These are phyloP conservation scores for Xylona heveae DNA, from an alignment of 495 filamentous ascomycete species.

Conservation along the genomic window DNA sequence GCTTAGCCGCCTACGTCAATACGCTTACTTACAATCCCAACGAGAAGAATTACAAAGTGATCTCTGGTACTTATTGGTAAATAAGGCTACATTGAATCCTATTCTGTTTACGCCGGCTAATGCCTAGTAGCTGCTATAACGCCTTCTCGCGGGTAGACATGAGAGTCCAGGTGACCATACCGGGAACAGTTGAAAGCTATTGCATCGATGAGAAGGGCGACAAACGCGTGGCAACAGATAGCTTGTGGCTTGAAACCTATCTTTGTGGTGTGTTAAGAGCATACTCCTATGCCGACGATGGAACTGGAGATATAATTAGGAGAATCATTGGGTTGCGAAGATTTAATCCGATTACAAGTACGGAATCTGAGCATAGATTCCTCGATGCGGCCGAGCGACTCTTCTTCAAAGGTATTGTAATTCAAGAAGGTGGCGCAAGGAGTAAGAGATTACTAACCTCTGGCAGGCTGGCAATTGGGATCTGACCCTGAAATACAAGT, in stretches of 20 bases:
- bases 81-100: not conserved
- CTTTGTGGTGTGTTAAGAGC: constrained; percentile 82
- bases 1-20: constrained; percentile 93
- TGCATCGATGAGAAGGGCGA: constrained; percentile 93
- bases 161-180: constrained; percentile 93
- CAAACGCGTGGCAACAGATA: constrained; percentile 76
- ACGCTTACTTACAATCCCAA: constrained; percentile 78
- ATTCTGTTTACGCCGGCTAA: too few relatives aligned
- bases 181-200: constrained; percentile 84
- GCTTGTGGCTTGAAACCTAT: constrained; percentile 92
- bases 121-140: constrained; percentile 75
- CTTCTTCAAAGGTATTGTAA: constrained; percentile 64
- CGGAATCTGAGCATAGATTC: constrained; percentile 92
- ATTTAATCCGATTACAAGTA: constrained; percentile 94
- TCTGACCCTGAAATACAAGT: constrained; percentile 96
- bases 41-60: constrained; percentile 74
- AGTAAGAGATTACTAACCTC: not conserved
- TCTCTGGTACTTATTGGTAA: constrained; percentile 86
- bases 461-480: constrained; percentile 72
- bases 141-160: constrained; percentile 95
- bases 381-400: constrained; percentile 84
- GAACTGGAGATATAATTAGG: constrained; percentile 71
- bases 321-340: constrained; percentile 85
- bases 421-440: not conserved
- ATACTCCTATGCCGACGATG: constrained; percentile 91